Percentiles rank a stretch among this genome's conserved stretches.
phyloP scores from a whole-genome alignment of 306 rosid genomes.

The Oemleria cerasiformis region DNA sequence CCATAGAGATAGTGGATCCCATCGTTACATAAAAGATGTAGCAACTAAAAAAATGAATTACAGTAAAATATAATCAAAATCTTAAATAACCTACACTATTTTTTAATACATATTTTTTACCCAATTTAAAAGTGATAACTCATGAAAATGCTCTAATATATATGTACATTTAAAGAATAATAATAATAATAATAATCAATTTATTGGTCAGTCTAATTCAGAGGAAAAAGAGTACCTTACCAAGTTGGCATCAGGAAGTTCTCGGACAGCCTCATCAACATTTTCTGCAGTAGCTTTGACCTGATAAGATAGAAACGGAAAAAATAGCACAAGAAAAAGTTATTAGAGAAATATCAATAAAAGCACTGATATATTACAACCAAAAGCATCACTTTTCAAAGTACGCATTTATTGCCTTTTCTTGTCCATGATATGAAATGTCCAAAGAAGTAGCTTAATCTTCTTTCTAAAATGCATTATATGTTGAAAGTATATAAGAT shows the following conservation, averaged over 20 bases:
- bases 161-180: neutral
- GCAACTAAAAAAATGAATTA: neutral
- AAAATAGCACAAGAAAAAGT: slow-evolving; percentile 1
- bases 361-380: neutral
- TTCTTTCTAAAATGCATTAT: neutral
- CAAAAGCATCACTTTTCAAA: neutral
- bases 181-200: neutral
- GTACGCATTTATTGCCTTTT: neutral
- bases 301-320: slow-evolving; percentile 34
- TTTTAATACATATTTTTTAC: neutral
- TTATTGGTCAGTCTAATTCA: slow-evolving; percentile 16
- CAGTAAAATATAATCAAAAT: neutral
- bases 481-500: neutral
- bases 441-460: neutral
- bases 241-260: slow-evolving; percentile 98
- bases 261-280: slow-evolving; percentile 88
- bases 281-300: slow-evolving; percentile 87
- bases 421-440: neutral
- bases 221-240: slow-evolving; percentile 71
- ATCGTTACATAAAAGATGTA: slow-evolving; percentile 14
- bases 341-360: neutral
- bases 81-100: neutral
- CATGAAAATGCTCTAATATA: neutral
- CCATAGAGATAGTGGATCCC: neutral
- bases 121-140: neutral